These are phyloP conservation scores for Zea mays DNA, from an alignment of 176 grass and related monocot genomes.

Conservation along the genomic window Zm-B73-REFERENCE-NAM-5.0 NC_050101.1:5955001-5955500, in stretches of 20 bases:
- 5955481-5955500: constrained; percentile 66
- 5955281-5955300: constrained; percentile 6
- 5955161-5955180: neutral
- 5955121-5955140: neutral
- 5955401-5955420: constrained; percentile 51
- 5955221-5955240: neutral
- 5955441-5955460: constrained; percentile 4
- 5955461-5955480: constrained; percentile 58
- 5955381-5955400: constrained; percentile 51
- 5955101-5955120: neutral
- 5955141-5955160: neutral
- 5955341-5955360: constrained; percentile 43
- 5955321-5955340: neutral
- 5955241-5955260: neutral
- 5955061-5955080: neutral
- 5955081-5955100: neutral
- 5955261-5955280: neutral
- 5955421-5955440: neutral
- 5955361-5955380: constrained; percentile 55
- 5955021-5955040: neutral
- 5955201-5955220: no score
- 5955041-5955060: neutral
- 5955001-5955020: neutral
- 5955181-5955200: neutral
- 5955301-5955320: neutral